Base-by-base conservation (phyloP, 176 grass and related monocot species). In the Carex littledalei region DNA sequence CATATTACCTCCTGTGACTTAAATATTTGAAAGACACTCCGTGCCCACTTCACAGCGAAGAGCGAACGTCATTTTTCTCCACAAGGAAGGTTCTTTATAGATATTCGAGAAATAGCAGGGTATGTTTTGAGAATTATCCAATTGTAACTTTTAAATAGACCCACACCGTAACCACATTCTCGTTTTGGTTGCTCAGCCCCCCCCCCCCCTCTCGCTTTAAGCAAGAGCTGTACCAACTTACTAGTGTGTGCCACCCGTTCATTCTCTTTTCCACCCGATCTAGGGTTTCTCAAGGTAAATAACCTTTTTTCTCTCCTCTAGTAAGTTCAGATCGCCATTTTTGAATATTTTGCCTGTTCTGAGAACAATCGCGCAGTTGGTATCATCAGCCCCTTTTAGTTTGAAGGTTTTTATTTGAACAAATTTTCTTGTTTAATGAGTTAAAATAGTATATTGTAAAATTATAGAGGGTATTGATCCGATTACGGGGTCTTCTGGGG, bases 271-370 rank as follows among this genome's bases (percentile, higher is more conserved):
- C 16, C 53, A 35, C 7, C 34, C 55, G 58, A 63, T 78, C 84
- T 86, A 86, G 71, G 84, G 72, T 86, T 86, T 77, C 34, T 78
- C 83, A 14, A 59, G 32, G 29, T 61, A 31, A 58, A 63, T 15
- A 35, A 32, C 16, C 4, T n/a, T 63, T 15, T 70, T 43, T n/a
- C 17, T 31, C 26, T 43, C 35, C 59, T 84, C 12, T 12, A 54
- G 37, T 8, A 45, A 49, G 21, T 18, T 86, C 22, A 8, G 47
- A 67, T 47, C 60, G 37, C 20, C 18, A 62, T 47, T 65, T 24
- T 6, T 66, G 0, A 63, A 20, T 14, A n/a, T 22, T 82, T 82
- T 62, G 8, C 34, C 29, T 55, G 80, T 39, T 22, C 37, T 50
- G 34, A n/a, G 56, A 35, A 21, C 20, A 22, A 54, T 22, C 59